Percentiles rank a stretch among this genome's conserved stretches.
phyloP scores from a whole-genome alignment of 2,329 filamentous ascomycete species.

The Sclerotinia subarctica region DNA sequence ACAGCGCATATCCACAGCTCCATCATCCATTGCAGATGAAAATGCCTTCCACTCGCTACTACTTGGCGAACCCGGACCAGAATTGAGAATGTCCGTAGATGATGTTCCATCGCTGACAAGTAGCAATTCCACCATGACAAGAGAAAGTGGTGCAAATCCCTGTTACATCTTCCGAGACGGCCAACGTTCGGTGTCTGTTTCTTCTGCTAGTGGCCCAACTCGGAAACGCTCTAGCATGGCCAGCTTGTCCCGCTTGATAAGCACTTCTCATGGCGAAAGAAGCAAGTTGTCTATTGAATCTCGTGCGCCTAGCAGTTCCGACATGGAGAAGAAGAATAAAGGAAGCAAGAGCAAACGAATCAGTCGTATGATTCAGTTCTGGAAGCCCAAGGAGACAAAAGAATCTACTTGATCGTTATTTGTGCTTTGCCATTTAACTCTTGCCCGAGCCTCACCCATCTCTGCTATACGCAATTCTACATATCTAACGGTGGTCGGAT shows the following conservation, averaged over 20 bases:
- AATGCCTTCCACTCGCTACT: slow-evolving; percentile 67
- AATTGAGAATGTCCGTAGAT: slow-evolving; percentile 66
- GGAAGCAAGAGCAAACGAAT: slow-evolving; percentile 65
- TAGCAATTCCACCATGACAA: slow-evolving; percentile 72
- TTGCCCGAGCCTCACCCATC: not conserved
- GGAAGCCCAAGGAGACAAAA: slow-evolving; percentile 49
- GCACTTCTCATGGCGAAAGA: slow-evolving; percentile 68
- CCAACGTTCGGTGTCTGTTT: slow-evolving; percentile 61
- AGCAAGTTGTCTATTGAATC: slow-evolving; percentile 73
- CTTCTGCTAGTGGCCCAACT: slow-evolving; percentile 56
- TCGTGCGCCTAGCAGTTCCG: slow-evolving; percentile 42
- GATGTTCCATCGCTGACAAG: slow-evolving; percentile 74
- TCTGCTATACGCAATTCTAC: not conserved
- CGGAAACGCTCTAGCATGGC: slow-evolving; percentile 73
- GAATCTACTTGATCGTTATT: slow-evolving; percentile 12
- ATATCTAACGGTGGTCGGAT: not conserved
- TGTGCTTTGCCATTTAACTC: not conserved
- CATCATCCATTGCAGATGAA: slow-evolving; percentile 70
- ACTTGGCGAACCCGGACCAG: slow-evolving; percentile 70
- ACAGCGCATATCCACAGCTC: slow-evolving; percentile 69
- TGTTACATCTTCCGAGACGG: slow-evolving; percentile 51
- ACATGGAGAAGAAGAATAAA: slow-evolving; percentile 47
- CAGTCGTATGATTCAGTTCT: slow-evolving; percentile 75
- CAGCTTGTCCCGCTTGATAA: slow-evolving; percentile 73
- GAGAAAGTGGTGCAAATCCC: slow-evolving; percentile 56